These are phyloP conservation scores for Boletus reticuloceps DNA, from an alignment of 768 basidiomycete species.

Conservation along the genomic window DNA sequence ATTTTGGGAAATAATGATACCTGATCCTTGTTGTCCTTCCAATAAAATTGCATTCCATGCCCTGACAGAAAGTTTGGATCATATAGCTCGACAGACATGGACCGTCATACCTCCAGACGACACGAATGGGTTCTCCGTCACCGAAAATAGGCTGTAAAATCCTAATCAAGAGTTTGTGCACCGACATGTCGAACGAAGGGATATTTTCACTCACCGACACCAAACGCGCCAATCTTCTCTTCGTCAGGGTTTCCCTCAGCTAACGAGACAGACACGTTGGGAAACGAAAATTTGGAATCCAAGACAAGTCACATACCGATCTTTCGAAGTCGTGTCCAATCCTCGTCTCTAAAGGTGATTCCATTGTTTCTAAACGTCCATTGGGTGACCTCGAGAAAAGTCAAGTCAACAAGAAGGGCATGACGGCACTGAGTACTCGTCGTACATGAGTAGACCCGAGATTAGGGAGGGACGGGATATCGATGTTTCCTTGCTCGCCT, in stretches of 20 bases:
- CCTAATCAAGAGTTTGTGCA: slow-evolving; percentile 32
- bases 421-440: slow-evolving; percentile 13
- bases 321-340: not conserved
- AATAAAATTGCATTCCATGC: slow-evolving; percentile 95
- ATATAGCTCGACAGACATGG: not conserved
- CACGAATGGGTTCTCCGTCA: slow-evolving; percentile 81
- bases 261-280: not conserved
- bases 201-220: slow-evolving; percentile 16
- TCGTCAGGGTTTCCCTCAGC: slow-evolving; percentile 27
- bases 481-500: not conserved
- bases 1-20: slow-evolving; percentile 30
- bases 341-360: slow-evolving; percentile 57
- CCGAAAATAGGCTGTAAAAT: slow-evolving; percentile 79
- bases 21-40: slow-evolving; percentile 92
- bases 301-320: not conserved
- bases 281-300: not conserved
- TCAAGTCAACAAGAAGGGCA: not conserved
- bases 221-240: slow-evolving; percentile 26
- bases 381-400: slow-evolving; percentile 54
- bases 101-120: slow-evolving; percentile 66
- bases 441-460: slow-evolving; percentile 58
- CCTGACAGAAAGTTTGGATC: slow-evolving; percentile 37
- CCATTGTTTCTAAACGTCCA: slow-evolving; percentile 93
- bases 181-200: not conserved
- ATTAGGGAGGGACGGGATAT: slow-evolving; percentile 47